Base-by-base conservation (phyloP, 2,329 filamentous ascomycete species). In the Talaromyces piceae region DNA sequence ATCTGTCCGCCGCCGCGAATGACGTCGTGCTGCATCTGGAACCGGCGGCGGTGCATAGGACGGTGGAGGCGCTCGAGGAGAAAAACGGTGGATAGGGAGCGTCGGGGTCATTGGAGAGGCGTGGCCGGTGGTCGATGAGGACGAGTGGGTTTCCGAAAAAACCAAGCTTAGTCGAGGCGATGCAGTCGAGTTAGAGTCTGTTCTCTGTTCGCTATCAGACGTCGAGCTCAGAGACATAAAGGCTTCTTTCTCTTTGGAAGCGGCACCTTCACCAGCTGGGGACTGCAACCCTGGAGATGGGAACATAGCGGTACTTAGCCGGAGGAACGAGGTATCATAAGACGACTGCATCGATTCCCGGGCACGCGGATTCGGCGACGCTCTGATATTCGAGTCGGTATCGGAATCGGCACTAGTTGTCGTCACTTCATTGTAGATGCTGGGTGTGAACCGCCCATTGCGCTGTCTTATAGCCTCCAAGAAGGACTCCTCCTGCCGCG, bases 401-500 rank as follows among this genome's bases (percentile, higher is more conserved):
- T 65, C 66, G 5, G 58, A 50, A 23, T 64, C 65, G 16, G 37
- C 16, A 51, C 41, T 26, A 37, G 50, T 54, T 23, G 47, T 53
- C 13, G 54, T 53, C 12, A 56, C 23, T 47, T 62, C 60, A 8
- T 65, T 57, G 55, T 65, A 67, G 23, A 74, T 64, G 54, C 68
- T 69, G 18, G 73, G 67, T 3, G 71, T 70, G 58, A 77, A 71
- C 33, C 67, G 70, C 46, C 74, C 73, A 55, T 73, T 68, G 45
- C 75, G 75, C 47, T 69, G 63, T 49, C 77, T 67, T 63, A 79
- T 72, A 2, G 75, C 73, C 57, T 76, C 75, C 3, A 79, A 62
- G 1, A 79, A 65, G 37, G 72, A 67, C 54, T 78, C 74, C 61
- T 79, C 77, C 59, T 78, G 76, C 50, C 73, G 66, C 0, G 77